phyloP scores from a whole-genome alignment of 257 asterid genomes.

The Catharanthus roseus region DNA sequence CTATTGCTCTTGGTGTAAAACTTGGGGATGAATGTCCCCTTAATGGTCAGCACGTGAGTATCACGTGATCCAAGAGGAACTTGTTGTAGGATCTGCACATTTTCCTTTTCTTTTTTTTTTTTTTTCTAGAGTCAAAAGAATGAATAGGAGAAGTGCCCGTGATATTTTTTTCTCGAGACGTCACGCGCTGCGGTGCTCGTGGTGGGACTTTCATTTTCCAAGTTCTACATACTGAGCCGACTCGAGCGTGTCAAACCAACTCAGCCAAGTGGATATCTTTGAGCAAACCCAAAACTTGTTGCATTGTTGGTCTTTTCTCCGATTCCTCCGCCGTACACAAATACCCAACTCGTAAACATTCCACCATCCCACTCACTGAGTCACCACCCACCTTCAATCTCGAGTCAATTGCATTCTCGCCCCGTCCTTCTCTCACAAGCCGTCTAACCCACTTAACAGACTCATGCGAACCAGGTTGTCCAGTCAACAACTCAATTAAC shows the following conservation, averaged over 20 bases:
- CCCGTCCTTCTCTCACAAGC: conserved; percentile 56
- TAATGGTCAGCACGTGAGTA: conserved; percentile 3
- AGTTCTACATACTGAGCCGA: not conserved
- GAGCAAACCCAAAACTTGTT: conserved; percentile 77
- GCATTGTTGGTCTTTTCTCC: conserved; percentile 80
- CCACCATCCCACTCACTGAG: conserved; percentile 68
- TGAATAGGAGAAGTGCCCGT: not conserved
- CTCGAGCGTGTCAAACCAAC: conserved; percentile 10
- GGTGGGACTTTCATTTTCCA: too few relatives aligned
- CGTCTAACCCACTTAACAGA: conserved; percentile 46
- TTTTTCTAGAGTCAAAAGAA: not conserved
- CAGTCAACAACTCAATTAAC: conserved; percentile 63
- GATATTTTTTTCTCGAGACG: too few relatives aligned
- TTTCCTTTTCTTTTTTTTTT: not conserved
- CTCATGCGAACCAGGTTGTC: conserved; percentile 40
- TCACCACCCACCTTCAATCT: conserved; percentile 46
- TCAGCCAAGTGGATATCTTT: conserved; percentile 55
- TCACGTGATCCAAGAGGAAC: conserved; percentile 4
- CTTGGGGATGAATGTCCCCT: conserved; percentile 7
- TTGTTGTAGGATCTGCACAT: not conserved
- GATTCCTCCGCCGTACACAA: conserved; percentile 79
- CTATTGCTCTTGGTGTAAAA: too few relatives aligned
- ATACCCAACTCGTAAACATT: conserved; percentile 81
- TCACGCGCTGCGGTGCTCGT: not conserved
- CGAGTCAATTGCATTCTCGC: conserved; percentile 54